phyloP scores from a whole-genome alignment of 2,329 filamentous ascomycete species.

The Neodidymelliopsis sp. region DNA sequence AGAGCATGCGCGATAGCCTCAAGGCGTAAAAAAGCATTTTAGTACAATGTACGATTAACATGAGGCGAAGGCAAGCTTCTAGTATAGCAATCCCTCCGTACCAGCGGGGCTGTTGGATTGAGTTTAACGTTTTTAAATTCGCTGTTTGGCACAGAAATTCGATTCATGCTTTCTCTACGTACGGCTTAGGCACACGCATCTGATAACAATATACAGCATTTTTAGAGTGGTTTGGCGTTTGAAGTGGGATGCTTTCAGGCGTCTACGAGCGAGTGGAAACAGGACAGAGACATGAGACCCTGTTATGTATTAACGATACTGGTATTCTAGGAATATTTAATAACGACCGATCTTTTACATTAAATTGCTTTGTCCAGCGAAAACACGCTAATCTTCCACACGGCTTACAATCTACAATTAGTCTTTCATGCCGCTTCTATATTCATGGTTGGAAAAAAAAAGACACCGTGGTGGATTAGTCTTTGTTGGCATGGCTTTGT shows the following conservation, averaged over 20 bases:
- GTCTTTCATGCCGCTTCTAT: too few species aligned
- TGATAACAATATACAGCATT: constrained; percentile 10
- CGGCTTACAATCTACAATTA: too few species aligned
- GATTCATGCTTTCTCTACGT: constrained; percentile 4
- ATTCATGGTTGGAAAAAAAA: too few species aligned
- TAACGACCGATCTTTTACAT: constrained; percentile 4
- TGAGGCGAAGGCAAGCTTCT: constrained; percentile 21
- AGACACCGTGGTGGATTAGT: too few species aligned
- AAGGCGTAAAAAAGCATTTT: constrained; percentile 56
- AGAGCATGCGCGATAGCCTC: constrained; percentile 86
- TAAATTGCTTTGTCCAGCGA: neutral
- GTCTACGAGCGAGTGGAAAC: constrained; percentile 3
- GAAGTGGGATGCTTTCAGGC: neutral
- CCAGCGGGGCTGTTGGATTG: constrained; percentile 27
- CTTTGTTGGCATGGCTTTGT: too few species aligned
- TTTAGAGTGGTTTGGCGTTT: constrained; percentile 14
- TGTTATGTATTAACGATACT: constrained; percentile 1
- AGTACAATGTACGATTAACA: constrained; percentile 13
- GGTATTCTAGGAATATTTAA: constrained; percentile 6
- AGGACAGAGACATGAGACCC: constrained; percentile 5
- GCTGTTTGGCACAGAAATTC: neutral
- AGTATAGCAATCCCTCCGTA: constrained; percentile 18
- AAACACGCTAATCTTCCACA: too few species aligned
- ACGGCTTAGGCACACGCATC: constrained; percentile 8
- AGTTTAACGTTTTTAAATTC: constrained; percentile 23